Base-by-base conservation (phyloP, 2,329 filamentous ascomycete species). In the Mollisia scopiformis region DNA sequence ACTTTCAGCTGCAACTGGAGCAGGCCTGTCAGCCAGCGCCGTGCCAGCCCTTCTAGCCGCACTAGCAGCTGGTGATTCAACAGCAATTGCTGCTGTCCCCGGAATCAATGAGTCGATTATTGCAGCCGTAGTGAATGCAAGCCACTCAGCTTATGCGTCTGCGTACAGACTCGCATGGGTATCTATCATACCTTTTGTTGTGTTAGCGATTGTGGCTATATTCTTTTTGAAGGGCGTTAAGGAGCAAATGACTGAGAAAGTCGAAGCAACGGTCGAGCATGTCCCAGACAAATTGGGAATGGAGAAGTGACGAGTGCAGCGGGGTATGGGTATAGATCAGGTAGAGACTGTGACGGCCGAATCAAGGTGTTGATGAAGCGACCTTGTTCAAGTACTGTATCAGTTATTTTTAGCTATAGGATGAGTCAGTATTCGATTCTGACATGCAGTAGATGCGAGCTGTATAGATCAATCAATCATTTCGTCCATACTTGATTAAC, bases 181-280 rank as follows among this genome's bases (percentile, higher is more conserved):
- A 7, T 80, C 77, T 53, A 74, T 83, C 21, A 78, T 83, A 8
- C 81, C 81, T 0, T 83, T 84, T 68, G 77, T 83, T 2, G 78
- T 82, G 3, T 64, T 83, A 19, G 81, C 79, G 1, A 71, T 80
- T 4, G 72, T 79, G 1, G 75, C 77, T 0, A 75, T 83, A 3
- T 72, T 70, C 14, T 75, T 76, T 57, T 64, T 83, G 67, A 78
- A 77, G 55, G 79, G 79, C 1, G 80, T 83, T 0, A 77, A 76
- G 63, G 79, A 82, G 52, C 69, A 82, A 43, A 83, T 83, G 80
- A 83, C 80, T 14, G 81, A 83, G 63, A 78, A 81, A 70, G 77
- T 84, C 2, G 81, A 84, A 69, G 80, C 80, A n/a, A 81, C 79
- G 2, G 79, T 83, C 7, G 81, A 83, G 67, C 74, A 68, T 28